Evolutionary conservation across 1,139 yeast species (phyloP).

Genomic region (Debaryomyces singareniensis): DNA sequence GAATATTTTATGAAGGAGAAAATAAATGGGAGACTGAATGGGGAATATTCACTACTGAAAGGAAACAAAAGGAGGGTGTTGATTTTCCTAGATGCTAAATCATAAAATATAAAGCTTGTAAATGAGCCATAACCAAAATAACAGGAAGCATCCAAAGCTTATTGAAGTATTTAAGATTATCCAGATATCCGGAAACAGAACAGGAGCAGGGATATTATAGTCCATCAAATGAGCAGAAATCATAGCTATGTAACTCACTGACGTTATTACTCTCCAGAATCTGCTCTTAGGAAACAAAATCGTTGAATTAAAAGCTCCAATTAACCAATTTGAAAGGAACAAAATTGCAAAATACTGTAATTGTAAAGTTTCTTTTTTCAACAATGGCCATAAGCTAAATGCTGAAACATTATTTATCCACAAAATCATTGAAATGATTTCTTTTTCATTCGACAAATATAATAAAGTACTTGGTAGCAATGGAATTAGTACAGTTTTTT

Average conservation of each 20-base stretch:
- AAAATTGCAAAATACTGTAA: conserved; percentile 65
- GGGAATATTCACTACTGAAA: conserved; percentile 53
- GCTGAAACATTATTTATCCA: conserved; percentile 85
- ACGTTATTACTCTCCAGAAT: conserved; percentile 51
- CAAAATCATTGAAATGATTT: conserved; percentile 62
- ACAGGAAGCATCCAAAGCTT: conserved; percentile 67
- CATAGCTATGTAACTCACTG: conserved; percentile 54
- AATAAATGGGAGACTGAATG: conserved; percentile 65
- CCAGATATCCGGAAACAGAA: conserved; percentile 76
- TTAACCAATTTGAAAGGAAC: conserved; percentile 75
- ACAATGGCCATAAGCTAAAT: conserved; percentile 83
- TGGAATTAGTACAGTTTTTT: conserved; percentile 79
- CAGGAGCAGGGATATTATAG: conserved; percentile 44
- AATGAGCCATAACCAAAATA: conserved; percentile 76
- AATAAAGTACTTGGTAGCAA: conserved; percentile 75
- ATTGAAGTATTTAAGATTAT: conserved; percentile 67
- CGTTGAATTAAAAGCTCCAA: conserved; percentile 44
- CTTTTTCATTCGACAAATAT: conserved; percentile 51
- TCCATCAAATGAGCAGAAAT: conserved; percentile 52
- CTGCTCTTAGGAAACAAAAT: conserved; percentile 31
- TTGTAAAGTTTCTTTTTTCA: conserved; percentile 65
- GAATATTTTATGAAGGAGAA: conserved; percentile 40
- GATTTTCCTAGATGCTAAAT: conserved; percentile 6
- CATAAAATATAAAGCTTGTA: conserved; percentile 31
- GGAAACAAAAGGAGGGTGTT: conserved; percentile 14